Percentiles rank a stretch among this genome's conserved stretches.
Evolutionary conservation across 257 asterid species (phyloP).

Genomic region (Solanum chilense): DNA sequence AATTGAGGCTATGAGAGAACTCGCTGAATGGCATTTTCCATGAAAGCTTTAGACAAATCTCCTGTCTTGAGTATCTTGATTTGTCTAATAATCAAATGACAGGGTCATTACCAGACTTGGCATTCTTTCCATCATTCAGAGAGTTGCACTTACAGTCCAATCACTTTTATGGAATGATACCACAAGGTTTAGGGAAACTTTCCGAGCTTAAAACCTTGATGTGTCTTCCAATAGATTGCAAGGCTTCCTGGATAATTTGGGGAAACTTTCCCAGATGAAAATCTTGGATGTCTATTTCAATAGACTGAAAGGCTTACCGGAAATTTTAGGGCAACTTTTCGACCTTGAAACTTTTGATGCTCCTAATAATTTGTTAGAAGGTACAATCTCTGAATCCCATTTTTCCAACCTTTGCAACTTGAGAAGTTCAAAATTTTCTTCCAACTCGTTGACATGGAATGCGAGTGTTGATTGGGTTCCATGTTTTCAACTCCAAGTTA

Average conservation of each 20-base stretch:
- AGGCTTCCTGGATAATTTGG: slow-evolving; percentile 2
- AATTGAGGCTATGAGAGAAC: not conserved
- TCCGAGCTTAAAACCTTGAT: not conserved
- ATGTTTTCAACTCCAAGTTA: slow-evolving; percentile 2
- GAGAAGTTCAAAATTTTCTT: slow-evolving; percentile 9
- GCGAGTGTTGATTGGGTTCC: slow-evolving; percentile 8
- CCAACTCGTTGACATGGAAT: slow-evolving; percentile 6
- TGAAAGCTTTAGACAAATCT: not conserved
- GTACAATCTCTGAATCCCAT: slow-evolving; percentile 11
- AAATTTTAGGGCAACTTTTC: slow-evolving; percentile 5
- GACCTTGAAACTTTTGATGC: slow-evolving; percentile 9
- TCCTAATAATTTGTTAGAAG: slow-evolving; percentile 12
- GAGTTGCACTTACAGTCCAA: not conserved
- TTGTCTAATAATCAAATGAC: not conserved
- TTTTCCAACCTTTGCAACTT: slow-evolving; percentile 8
- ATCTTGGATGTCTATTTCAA: not conserved
- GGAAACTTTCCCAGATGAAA: not conserved
- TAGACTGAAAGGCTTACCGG: not conserved
- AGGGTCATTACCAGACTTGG: not conserved
- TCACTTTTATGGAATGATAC: not conserved
- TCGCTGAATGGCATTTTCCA: not conserved
- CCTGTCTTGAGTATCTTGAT: not conserved
- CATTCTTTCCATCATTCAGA: not conserved
- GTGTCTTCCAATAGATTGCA: not conserved
- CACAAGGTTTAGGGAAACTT: not conserved